Conservation (phyloP, 2,329 filamentous ascomycete species). For the Fusarium stilboides region DNA sequence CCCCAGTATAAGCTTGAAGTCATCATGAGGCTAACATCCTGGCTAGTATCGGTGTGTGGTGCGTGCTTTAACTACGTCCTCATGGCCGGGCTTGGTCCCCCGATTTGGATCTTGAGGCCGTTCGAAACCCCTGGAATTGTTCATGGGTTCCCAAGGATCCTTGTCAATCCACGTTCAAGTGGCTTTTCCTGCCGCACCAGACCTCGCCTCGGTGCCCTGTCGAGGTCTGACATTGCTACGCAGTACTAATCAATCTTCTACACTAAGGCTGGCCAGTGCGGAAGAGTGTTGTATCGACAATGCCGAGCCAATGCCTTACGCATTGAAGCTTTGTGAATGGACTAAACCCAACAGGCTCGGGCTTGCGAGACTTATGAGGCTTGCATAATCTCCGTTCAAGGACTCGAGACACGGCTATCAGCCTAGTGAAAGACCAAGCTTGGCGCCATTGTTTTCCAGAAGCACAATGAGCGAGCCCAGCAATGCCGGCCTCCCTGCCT, state of each 20-base stretch:
- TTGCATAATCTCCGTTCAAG: constrained; percentile 10
- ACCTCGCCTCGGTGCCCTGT: constrained; percentile 39
- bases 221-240: constrained; percentile 15
- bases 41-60: constrained; percentile 41
- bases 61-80: constrained; percentile 38
- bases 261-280: constrained; percentile 27
- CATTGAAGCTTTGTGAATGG: constrained; percentile 24
- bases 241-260: constrained; percentile 42
- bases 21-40: constrained; percentile 39
- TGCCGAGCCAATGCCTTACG: constrained; percentile 18
- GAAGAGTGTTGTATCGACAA: constrained; percentile 26
- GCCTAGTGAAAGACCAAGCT: constrained; percentile 20
- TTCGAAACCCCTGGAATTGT: constrained; percentile 30
- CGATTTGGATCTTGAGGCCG: constrained; percentile 46
- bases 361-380: constrained; percentile 26
- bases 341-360: constrained; percentile 29
- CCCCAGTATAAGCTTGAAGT: constrained; percentile 17
- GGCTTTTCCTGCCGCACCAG: constrained; percentile 35
- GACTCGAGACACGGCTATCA: constrained; percentile 13
- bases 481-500: constrained; percentile 41
- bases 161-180: constrained; percentile 40
- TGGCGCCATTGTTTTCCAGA: constrained; percentile 43
- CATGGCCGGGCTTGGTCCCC: constrained; percentile 41
- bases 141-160: constrained; percentile 40
- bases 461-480: constrained; percentile 40